A percentile compares a stretch with the other conserved stretches of the same genome.
phyloP scores from a whole-genome alignment of 2,329 filamentous ascomycete genomes.

The Diaporthe velutina region DNA sequence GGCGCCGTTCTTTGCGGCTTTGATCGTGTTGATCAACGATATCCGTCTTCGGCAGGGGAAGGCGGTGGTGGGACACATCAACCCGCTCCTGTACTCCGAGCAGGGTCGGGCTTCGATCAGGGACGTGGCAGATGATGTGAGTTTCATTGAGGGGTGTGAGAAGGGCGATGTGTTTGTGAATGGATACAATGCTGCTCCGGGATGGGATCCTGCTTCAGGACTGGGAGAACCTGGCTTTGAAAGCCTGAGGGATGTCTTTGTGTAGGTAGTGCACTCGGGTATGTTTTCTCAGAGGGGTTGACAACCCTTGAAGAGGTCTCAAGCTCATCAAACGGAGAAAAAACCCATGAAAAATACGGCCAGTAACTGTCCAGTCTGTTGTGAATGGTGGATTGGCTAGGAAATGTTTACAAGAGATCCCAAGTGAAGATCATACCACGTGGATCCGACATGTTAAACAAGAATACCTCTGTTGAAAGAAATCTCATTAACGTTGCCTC shows the following conservation, averaged over 20 bases:
- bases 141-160: neutral
- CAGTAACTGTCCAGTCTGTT: too few relatives aligned
- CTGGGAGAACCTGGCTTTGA: conserved; percentile 6
- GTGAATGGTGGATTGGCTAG: too few relatives aligned
- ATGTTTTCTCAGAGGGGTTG: neutral
- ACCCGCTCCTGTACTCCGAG: conserved; percentile 69
- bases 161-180: neutral
- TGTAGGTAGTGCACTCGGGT: neutral
- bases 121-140: conserved; percentile 45
- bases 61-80: conserved; percentile 69
- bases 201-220: conserved; percentile 46
- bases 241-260: neutral
- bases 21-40: conserved; percentile 76
- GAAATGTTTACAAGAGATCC: too few relatives aligned
- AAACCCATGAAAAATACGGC: too few relatives aligned
- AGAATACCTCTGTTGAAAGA: too few relatives aligned
- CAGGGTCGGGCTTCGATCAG: conserved; percentile 43
- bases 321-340: too few relatives aligned
- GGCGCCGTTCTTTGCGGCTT: conserved; percentile 71
- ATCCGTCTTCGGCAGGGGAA: conserved; percentile 68
- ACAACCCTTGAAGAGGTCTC: too few relatives aligned
- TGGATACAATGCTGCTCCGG: conserved; percentile 53
- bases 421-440: too few relatives aligned
- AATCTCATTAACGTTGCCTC: too few relatives aligned
- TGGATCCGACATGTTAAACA: too few relatives aligned